Conservation (phyloP, 176 grass and related monocot species). For the Ensete ventricosum region DNA sequence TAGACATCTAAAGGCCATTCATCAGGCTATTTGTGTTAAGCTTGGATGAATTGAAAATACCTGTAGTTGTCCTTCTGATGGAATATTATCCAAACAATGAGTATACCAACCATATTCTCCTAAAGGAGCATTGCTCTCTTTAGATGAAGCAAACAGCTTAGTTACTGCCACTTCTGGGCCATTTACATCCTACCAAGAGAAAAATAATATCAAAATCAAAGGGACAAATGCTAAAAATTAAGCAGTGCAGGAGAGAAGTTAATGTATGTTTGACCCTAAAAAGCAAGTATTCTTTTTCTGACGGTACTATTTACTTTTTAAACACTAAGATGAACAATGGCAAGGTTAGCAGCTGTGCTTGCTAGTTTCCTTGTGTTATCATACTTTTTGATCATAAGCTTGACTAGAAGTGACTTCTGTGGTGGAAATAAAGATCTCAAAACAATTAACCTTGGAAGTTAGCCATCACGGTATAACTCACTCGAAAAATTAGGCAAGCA, state of each 20-base stretch:
- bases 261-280: neutral
- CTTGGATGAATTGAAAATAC: slow-evolving; percentile 33
- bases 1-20: neutral
- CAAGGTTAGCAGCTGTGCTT: too few species aligned
- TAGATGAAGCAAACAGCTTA: slow-evolving; percentile 79
- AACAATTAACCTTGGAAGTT: too few species aligned
- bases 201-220: neutral
- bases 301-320: too few species aligned
- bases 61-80: slow-evolving; percentile 68
- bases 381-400: too few species aligned
- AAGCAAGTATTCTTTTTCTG: too few species aligned
- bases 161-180: slow-evolving; percentile 89
- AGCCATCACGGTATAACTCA: too few species aligned
- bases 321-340: too few species aligned
- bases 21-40: neutral
- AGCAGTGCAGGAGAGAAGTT: neutral
- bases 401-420: too few species aligned
- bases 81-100: slow-evolving; percentile 63
- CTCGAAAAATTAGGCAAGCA: too few species aligned
- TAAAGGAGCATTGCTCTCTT: slow-evolving; percentile 31
- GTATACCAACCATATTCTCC: slow-evolving; percentile 37
- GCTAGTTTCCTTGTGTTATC: too few species aligned
- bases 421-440: too few species aligned
- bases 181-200: slow-evolving; percentile 40
- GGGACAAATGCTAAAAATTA: neutral